phyloP scores from a whole-genome alignment of 202 grass and related monocot species.

The Carex arenaria region DNA sequence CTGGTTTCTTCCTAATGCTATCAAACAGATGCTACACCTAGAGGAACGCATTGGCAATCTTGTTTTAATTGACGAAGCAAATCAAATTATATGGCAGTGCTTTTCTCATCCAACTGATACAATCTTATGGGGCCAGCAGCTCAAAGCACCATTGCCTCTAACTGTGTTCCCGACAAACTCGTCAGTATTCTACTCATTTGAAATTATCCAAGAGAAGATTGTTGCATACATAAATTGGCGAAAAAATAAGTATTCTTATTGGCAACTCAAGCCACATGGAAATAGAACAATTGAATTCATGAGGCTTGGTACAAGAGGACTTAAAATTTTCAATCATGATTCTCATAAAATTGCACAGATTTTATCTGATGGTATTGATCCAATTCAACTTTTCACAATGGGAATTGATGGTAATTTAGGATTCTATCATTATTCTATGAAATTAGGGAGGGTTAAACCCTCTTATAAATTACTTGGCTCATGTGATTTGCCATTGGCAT shows the following conservation, averaged over 20 bases:
- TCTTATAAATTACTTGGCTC: constrained; percentile 43
- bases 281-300: constrained; percentile 38
- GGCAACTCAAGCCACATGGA: constrained; percentile 33
- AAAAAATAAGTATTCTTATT: constrained; percentile 47
- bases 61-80: constrained; percentile 32
- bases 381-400: constrained; percentile 40
- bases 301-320: constrained; percentile 32
- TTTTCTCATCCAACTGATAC: constrained; percentile 44
- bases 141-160: constrained; percentile 19
- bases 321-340: constrained; percentile 41
- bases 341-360: constrained; percentile 32
- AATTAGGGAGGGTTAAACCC: constrained; percentile 20
- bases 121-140: constrained; percentile 36
- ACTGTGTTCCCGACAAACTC: constrained; percentile 2
- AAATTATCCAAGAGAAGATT: constrained; percentile 43
- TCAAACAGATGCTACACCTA: constrained; percentile 44
- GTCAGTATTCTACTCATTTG: constrained; percentile 41
- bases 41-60: constrained; percentile 44
- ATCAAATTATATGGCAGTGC: constrained; percentile 41
- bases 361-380: constrained; percentile 11
- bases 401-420: constrained; percentile 50
- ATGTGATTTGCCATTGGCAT: constrained; percentile 70
- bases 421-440: constrained; percentile 39
- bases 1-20: neutral
- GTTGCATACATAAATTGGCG: constrained; percentile 41